Percentiles rank a stretch among this genome's conserved stretches.
phyloP scores from a whole-genome alignment of 805 yeast genomes.

The Candida bentonensis region DNA sequence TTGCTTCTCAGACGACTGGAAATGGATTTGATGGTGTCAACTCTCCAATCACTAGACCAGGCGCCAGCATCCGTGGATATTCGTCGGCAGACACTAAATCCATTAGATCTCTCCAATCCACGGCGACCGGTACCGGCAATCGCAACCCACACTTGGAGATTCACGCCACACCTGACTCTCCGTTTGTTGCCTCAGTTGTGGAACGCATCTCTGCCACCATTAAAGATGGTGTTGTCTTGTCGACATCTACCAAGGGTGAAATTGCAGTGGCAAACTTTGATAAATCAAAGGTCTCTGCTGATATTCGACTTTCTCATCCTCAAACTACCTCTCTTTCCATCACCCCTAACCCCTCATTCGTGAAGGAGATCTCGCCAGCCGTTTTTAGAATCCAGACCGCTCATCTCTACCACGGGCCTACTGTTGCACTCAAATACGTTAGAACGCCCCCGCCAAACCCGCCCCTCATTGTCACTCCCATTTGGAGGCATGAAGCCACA shows the following conservation, averaged over 20 bases:
- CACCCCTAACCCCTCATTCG: slow-evolving; percentile 30
- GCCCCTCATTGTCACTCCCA: slow-evolving; percentile 64
- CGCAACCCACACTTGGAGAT: slow-evolving; percentile 9
- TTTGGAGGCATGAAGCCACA: slow-evolving; percentile 77
- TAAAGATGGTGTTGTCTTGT: slow-evolving; percentile 47
- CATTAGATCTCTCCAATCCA: slow-evolving; percentile 12
- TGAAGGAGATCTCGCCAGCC: slow-evolving; percentile 4
- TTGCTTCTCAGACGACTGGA: background rate
- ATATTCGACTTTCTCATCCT: slow-evolving; percentile 9
- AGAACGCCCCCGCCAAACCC: slow-evolving; percentile 29
- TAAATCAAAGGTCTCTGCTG: slow-evolving; percentile 11
- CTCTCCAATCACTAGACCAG: background rate
- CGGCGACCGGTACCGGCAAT: slow-evolving; percentile 6
- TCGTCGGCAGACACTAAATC: slow-evolving; percentile 13
- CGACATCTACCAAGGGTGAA: slow-evolving; percentile 68
- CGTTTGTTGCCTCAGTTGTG: slow-evolving; percentile 64
- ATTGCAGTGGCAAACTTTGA: slow-evolving; percentile 32
- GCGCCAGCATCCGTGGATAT: background rate
- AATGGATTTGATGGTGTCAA: background rate
- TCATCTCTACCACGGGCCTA: slow-evolving; percentile 19
- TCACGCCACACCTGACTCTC: slow-evolving; percentile 18
- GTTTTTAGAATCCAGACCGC: slow-evolving; percentile 5
- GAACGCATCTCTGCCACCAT: slow-evolving; percentile 68
- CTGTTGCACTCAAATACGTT: slow-evolving; percentile 71
- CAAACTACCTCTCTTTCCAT: slow-evolving; percentile 29